Evolutionary conservation across 2,329 filamentous ascomycete genomes (phyloP).

Genomic region (Fusarium transvaalense): DNA sequence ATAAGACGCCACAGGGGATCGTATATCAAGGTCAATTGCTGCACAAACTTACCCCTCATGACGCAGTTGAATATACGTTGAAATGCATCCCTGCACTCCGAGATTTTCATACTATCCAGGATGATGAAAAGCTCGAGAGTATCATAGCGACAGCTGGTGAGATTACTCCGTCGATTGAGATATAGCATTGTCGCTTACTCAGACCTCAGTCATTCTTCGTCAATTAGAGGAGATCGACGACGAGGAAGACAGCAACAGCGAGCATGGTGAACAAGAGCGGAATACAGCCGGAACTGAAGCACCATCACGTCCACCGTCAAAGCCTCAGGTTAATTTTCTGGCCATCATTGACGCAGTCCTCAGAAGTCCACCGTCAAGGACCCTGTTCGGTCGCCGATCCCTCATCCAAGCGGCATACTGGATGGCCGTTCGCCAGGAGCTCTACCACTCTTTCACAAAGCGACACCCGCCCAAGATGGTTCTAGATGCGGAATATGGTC

Average conservation of each 20-base stretch:
- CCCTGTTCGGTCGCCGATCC: constrained; percentile 53
- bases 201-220: constrained; percentile 53
- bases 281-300: constrained; percentile 1
- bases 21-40: constrained; percentile 56
- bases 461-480: constrained; percentile 55
- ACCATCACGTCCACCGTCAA: constrained; percentile 19
- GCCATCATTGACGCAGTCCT: constrained; percentile 57
- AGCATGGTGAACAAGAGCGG: constrained; percentile 41
- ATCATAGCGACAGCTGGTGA: constrained; percentile 54
- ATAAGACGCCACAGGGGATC: constrained; percentile 53
- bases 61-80: constrained; percentile 57
- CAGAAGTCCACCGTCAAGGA: constrained; percentile 53
- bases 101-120: constrained; percentile 53
- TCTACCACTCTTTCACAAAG: constrained; percentile 57
- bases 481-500: constrained; percentile 52
- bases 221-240: constrained; percentile 59
- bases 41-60: constrained; percentile 52
- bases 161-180: not conserved
- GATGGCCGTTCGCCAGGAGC: constrained; percentile 58
- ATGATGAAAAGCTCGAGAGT: constrained; percentile 57
- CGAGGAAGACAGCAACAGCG: constrained; percentile 48
- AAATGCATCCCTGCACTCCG: constrained; percentile 57
- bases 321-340: constrained; percentile 54
- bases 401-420: constrained; percentile 58
- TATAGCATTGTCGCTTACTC: not conserved